These are phyloP conservation scores for Mimosa bimucronata DNA, from an alignment of 306 rosid genomes.

Conservation along the genomic window DNA sequence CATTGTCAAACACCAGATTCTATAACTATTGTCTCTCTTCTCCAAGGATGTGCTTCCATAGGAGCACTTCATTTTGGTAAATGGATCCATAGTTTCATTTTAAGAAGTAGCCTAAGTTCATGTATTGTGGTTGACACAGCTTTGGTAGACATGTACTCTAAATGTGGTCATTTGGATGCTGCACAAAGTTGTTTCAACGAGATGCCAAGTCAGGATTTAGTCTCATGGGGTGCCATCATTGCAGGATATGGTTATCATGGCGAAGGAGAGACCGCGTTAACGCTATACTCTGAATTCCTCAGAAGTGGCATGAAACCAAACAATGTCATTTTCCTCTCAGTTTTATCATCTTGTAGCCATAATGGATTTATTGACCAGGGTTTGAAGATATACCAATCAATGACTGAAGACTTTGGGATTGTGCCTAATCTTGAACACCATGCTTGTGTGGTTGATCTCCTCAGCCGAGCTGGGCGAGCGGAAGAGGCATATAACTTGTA, in stretches of 20 bases:
- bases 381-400: constrained; percentile 63
- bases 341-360: constrained; percentile 82
- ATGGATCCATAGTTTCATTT: constrained; percentile 60
- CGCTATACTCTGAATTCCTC: constrained; percentile 58
- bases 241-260: constrained; percentile 79
- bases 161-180: constrained; percentile 67
- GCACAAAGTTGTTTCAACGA: constrained; percentile 68
- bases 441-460: constrained; percentile 78
- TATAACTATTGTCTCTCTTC: constrained; percentile 68
- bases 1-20: constrained; percentile 67
- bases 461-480: constrained; percentile 73
- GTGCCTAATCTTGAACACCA: constrained; percentile 68
- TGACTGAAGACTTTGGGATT: constrained; percentile 64
- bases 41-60: constrained; percentile 74
- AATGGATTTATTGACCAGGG: constrained; percentile 70
- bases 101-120: constrained; percentile 56
- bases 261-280: constrained; percentile 63
- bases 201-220: constrained; percentile 58
- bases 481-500: constrained; percentile 69
- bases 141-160: constrained; percentile 80
- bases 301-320: constrained; percentile 61
- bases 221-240: constrained; percentile 81
- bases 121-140: constrained; percentile 75
- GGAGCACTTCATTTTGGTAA: constrained; percentile 74
- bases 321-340: constrained; percentile 70